Evolutionary conservation across 495 filamentous ascomycete genomes (phyloP), one percentile per base, ranked within the genome.

Genomic region (Trichocladium uniseriatum): DNA sequence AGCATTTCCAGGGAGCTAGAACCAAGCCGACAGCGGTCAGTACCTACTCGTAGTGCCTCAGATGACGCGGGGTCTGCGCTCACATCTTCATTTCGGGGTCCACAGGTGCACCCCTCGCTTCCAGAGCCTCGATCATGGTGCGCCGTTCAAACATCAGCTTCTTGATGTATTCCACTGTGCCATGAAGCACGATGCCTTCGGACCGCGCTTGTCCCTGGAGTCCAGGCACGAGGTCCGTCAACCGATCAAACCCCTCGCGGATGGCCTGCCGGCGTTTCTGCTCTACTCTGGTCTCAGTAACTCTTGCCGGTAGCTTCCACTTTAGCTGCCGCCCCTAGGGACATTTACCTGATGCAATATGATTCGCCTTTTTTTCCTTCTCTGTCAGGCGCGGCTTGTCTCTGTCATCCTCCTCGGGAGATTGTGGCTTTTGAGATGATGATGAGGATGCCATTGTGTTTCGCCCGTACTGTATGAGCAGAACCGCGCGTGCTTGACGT

Each of bases 241-340:
- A 73, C 16, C 79, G 74, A 65, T 95, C 89, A 55, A 92, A 94
- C n/a, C 84, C 87, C 27, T 85, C 79, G 24, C 90, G 79, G 51
- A 96, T 95, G 4, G 83, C 84, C 55, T 85, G 78, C 27, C 90
- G 82, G 11, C 90, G 83, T 66, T 95, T 94, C 63, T 94, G 84
- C 64, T 96, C 90, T 79, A 41, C 27, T 32, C 9, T 32, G 2
- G 31, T 19, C 2, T 34, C 24, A 28, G 20, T n/a, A 42, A 3
- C 4, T 27, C 4, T 27, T 27, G 24, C 24, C 8, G 24, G 24
- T 8, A 3, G 24, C 24, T 8, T 8, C 8, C 24, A 8, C 24
- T 8, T 27, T 8, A 4, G 4, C 24, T 8, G 3, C 24, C 24
- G 4, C 24, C 24, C 24, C 3, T 8, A 27, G 24, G 24, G 24